phyloP scores from a whole-genome alignment of 441 rosid genomes.

The Brassica balearica region DNA sequence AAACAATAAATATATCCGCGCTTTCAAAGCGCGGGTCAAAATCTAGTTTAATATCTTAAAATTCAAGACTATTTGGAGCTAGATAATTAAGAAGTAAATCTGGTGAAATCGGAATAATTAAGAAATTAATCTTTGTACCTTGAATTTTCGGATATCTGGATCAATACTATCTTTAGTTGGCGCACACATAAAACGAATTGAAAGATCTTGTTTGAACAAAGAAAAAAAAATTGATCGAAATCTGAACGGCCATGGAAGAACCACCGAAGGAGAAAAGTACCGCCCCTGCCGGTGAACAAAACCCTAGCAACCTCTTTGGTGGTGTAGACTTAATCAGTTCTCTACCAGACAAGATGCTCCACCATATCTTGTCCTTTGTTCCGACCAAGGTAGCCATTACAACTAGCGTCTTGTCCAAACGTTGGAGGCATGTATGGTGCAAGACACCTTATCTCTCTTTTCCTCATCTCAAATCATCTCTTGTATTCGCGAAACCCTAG shows the following conservation, averaged over 20 bases:
- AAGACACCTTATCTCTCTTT: conserved; percentile 1
- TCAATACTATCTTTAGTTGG: neutral
- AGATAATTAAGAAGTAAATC: neutral
- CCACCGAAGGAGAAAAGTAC: neutral
- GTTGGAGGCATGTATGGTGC: conserved; percentile 5
- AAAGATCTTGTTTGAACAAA: neutral
- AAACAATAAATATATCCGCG: too few relatives aligned
- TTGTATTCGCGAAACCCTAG: neutral
- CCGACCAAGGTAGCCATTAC: conserved; percentile 2
- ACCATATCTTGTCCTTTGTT: conserved; percentile 11
- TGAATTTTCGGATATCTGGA: neutral
- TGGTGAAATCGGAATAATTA: neutral
- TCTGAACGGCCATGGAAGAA: neutral
- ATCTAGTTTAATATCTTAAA: too few relatives aligned
- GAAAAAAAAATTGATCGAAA: neutral
- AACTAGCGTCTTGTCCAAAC: neutral
- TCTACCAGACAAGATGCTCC: conserved; percentile 11
- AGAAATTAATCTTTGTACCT: neutral
- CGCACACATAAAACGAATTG: too few relatives aligned
- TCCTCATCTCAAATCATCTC: neutral
- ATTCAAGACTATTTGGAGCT: too few relatives aligned
- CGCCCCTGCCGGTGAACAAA: neutral
- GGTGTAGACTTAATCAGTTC: conserved; percentile 5
- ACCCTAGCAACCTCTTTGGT: neutral
- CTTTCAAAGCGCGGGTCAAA: too few relatives aligned